Evolutionary conservation across 2,329 filamentous ascomycete species (phyloP), one percentile per base, ranked within the genome.

Genomic region (Aotearoamyces nothofagi): DNA sequence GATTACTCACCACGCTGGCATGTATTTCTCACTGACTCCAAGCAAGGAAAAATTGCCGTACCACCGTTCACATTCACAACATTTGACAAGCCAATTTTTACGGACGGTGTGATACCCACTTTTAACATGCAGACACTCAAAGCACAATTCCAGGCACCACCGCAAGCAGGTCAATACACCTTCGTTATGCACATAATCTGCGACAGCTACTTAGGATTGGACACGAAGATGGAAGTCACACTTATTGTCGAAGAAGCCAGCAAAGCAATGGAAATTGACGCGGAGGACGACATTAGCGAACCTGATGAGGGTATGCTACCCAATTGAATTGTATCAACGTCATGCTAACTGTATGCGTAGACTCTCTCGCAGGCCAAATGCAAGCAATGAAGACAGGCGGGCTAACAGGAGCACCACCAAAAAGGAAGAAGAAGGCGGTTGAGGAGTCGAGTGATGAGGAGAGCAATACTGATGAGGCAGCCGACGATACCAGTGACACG

Each of bases 71-170:
- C 80, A n/a, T 96, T 98, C 56, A 75, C 76, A 23, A 76, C 76
- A 25, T 96, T 98, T 50, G 84, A 94, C 54, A 79, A 84, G 59
- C 80, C 83, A 16, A 74, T 94, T 17, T 79, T 90, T 39, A 74
- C 79, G 42, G 73, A 72, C 22, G 66, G 74, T 37, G 83, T 80
- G 43, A 80, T 79, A 50, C 87, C 87, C 2, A 96, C 90, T 2
- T 98, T 82, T 58, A 78, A 86, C 45, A 77, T 98, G 58, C 86
- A 96, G 54, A 98, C 90, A 3, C 63, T 96, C 46, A 96, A 93
- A 64, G 87, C 92, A 52, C 83, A 94, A 52, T 98, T 98, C 54
- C 82, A 87, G 40, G 87, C 90, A 2, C 90, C 90, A 24, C 84
- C 87, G 14, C 81, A 93, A 50, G 70, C 82, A 4, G 90, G 87